phyloP scores from a whole-genome alignment of 371 early-diverging fungal genomes.

The Haplosporangium sp. region DNA sequence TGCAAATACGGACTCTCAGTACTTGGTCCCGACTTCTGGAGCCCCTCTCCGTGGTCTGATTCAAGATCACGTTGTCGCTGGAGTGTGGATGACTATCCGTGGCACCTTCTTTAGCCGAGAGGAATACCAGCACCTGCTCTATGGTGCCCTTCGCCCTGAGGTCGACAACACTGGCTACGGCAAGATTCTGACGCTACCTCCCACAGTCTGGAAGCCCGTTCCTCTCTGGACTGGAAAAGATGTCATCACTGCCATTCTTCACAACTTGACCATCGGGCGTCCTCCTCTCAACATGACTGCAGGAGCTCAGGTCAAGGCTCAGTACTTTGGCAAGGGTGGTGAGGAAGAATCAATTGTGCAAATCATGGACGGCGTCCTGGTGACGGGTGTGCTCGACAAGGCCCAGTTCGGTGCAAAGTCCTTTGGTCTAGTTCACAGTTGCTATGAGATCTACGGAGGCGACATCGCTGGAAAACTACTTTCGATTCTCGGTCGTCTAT shows the following conservation, averaged over 20 bases:
- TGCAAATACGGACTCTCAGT: conserved; percentile 97
- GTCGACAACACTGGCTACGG: conserved; percentile 76
- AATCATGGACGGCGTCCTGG: conserved; percentile 87
- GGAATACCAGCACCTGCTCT: conserved; percentile 95
- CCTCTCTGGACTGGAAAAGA: conserved; percentile 99
- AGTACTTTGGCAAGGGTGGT: conserved; percentile 85
- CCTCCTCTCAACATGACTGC: conserved; percentile 88
- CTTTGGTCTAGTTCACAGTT: conserved; percentile 96
- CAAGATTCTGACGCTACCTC: conserved; percentile 82
- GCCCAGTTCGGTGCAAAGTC: conserved; percentile 96
- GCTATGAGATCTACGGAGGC: conserved; percentile 98
- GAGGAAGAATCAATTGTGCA: conserved; percentile 87
- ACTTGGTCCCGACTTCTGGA: conserved; percentile 98
- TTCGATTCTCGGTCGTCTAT: conserved; percentile 93
- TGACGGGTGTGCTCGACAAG: conserved; percentile 98
- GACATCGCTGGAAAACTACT: conserved; percentile 92
- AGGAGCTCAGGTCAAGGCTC: conserved; percentile 89
- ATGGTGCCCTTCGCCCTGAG: conserved; percentile 85
- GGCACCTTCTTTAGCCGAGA: conserved; percentile 92
- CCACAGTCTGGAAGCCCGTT: conserved; percentile 89
- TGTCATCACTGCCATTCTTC: conserved; percentile 88
- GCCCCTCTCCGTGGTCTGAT: conserved; percentile 99
- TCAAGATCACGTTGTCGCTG: conserved; percentile 99
- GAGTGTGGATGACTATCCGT: conserved; percentile 93
- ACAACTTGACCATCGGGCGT: conserved; percentile 85